phyloP scores from a whole-genome alignment of 257 asterid species.

The Solanum chilense region DNA sequence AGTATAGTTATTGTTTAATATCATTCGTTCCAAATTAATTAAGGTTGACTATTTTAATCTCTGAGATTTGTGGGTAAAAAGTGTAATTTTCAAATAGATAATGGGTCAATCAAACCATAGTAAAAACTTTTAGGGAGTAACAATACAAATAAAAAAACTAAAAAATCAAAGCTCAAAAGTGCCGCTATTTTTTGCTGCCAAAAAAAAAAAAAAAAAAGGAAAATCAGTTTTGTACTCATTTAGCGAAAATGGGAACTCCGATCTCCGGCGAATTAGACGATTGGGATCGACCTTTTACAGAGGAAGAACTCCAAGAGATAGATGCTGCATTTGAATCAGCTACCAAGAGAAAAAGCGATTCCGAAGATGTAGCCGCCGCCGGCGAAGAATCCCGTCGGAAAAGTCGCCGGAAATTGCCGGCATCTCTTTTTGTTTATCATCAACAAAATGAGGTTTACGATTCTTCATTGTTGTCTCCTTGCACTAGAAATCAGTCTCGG shows the following conservation, averaged over 20 bases:
- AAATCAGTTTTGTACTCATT: background rate
- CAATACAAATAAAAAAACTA: background rate
- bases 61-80: background rate
- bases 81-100: background rate
- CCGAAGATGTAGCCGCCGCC: background rate
- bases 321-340: slow-evolving; percentile 42
- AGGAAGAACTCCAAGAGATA: slow-evolving; percentile 58
- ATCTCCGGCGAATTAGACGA: slow-evolving; percentile 1
- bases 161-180: background rate
- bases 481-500: slow-evolving; percentile 18
- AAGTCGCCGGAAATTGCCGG: slow-evolving; percentile 63
- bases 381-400: slow-evolving; percentile 10
- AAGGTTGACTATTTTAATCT: background rate
- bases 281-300: slow-evolving; percentile 68
- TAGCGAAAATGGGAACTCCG: background rate
- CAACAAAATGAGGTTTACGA: slow-evolving; percentile 9
- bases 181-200: background rate
- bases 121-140: background rate
- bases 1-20: background rate
- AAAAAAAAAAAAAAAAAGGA: background rate
- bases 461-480: slow-evolving; percentile 17
- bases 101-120: background rate
- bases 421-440: slow-evolving; percentile 42
- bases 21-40: background rate
- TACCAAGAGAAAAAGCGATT: slow-evolving; percentile 18